Evolutionary conservation across 495 filamentous ascomycete genomes (phyloP).

Genomic region (Platismatia glauca): DNA sequence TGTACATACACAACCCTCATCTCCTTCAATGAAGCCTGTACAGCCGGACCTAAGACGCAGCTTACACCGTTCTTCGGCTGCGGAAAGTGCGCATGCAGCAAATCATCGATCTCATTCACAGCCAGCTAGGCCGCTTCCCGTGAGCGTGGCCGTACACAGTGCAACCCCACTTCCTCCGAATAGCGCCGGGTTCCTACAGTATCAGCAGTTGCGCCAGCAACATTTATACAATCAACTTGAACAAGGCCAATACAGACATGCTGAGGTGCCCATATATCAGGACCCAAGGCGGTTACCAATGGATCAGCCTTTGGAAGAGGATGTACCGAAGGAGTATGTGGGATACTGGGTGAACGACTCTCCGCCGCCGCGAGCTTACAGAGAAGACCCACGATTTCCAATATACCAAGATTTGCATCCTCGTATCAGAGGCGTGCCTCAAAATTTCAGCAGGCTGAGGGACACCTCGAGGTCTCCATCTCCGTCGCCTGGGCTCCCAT

Average conservation of each 20-base stretch:
- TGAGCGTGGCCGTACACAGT: slow-evolving; percentile 12
- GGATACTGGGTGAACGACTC: slow-evolving; percentile 56
- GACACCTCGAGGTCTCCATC: slow-evolving; percentile 35
- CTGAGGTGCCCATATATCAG: slow-evolving; percentile 21
- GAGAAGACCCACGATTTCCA: slow-evolving; percentile 40
- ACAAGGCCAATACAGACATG: slow-evolving; percentile 24
- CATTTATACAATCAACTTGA: slow-evolving; percentile 19
- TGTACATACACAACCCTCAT: slow-evolving; percentile 52
- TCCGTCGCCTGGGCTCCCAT: slow-evolving; percentile 28
- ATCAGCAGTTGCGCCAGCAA: slow-evolving; percentile 28
- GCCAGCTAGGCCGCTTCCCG: slow-evolving; percentile 48
- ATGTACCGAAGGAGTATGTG: slow-evolving; percentile 50
- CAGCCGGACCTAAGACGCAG: slow-evolving; percentile 50
- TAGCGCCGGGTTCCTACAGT: slow-evolving; percentile 33
- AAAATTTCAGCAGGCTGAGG: slow-evolving; percentile 34
- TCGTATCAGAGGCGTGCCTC: slow-evolving; percentile 39
- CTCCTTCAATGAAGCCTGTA: slow-evolving; percentile 46
- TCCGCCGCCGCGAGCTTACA: slow-evolving; percentile 42
- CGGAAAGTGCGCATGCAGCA: slow-evolving; percentile 42
- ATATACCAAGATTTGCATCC: slow-evolving; percentile 40
- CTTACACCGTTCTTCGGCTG: slow-evolving; percentile 47
- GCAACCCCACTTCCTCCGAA: slow-evolving; percentile 29
- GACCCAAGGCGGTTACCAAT: slow-evolving; percentile 18
- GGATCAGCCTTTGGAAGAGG: slow-evolving; percentile 34
- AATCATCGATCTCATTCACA: slow-evolving; percentile 58